A percentile compares a stretch with the other conserved stretches of the same genome.
Conservation (phyloP, 352 stramenopile species). For the Pythium phragmiticola region DNA sequence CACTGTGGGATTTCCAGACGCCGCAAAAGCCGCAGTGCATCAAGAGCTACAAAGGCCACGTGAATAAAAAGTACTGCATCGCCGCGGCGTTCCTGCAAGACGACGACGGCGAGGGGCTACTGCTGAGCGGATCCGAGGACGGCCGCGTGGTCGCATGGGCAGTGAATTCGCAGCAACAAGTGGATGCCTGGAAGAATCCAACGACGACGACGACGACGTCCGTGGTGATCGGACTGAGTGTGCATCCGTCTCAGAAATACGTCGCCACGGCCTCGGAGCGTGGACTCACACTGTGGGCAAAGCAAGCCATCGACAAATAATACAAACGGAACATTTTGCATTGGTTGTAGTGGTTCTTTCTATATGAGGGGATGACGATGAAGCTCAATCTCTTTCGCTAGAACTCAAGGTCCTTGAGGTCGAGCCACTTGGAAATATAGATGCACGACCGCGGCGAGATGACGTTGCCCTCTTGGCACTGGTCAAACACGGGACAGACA, state of each 20-base stretch:
- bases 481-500: conserved; percentile 88
- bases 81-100: conserved; percentile 80
- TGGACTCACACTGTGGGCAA: conserved; percentile 26
- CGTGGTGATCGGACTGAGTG: conserved; percentile 26
- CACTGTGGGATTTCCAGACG: conserved; percentile 88
- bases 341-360: not conserved
- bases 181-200: conserved; percentile 27
- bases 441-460: conserved; percentile 90
- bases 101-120: conserved; percentile 45
- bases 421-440: conserved; percentile 91
- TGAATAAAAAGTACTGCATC: conserved; percentile 88
- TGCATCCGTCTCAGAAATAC: conserved; percentile 25
- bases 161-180: conserved; percentile 73
- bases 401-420: conserved; percentile 87
- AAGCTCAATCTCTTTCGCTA: conserved; percentile 26
- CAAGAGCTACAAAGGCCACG: conserved; percentile 69
- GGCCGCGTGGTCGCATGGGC: conserved; percentile 92
- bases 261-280: conserved; percentile 15
- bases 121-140: conserved; percentile 91
- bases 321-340: not conserved
- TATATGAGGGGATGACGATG: not conserved
- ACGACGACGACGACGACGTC: not conserved
- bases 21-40: conserved; percentile 57
- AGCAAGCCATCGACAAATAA: conserved; percentile 2
- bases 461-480: conserved; percentile 90